phyloP scores from a whole-genome alignment of 2,329 filamentous ascomycete species.

The Colletotrichum salicis region DNA sequence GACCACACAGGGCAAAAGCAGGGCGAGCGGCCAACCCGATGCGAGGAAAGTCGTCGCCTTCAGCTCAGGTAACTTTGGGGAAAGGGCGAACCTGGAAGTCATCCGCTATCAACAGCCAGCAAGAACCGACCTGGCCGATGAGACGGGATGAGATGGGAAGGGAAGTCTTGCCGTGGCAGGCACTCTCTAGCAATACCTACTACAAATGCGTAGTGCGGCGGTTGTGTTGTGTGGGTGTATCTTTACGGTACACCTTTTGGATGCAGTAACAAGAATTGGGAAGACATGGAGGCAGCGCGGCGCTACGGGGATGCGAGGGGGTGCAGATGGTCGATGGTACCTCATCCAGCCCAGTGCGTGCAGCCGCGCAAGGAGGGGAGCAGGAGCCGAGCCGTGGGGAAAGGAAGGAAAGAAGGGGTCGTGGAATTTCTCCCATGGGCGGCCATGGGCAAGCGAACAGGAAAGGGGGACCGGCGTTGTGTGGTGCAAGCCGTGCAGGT shows the following conservation, averaged over 20 bases:
- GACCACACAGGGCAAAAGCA: slow-evolving; percentile 20
- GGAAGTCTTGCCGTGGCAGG: slow-evolving; percentile 21
- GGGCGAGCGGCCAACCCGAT: slow-evolving; percentile 11
- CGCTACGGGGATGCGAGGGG: slow-evolving; percentile 23
- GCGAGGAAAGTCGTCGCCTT: slow-evolving; percentile 14
- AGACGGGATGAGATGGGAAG: background rate
- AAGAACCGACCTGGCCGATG: background rate
- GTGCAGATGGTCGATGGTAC: slow-evolving; percentile 16
- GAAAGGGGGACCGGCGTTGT: slow-evolving; percentile 23
- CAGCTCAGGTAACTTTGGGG: slow-evolving; percentile 2
- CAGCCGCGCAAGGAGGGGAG: slow-evolving; percentile 20
- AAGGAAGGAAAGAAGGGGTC: slow-evolving; percentile 35
- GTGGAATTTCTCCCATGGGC: slow-evolving; percentile 21
- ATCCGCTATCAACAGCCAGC: slow-evolving; percentile 1
- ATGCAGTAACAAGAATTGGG: slow-evolving; percentile 29
- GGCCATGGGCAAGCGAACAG: slow-evolving; percentile 13
- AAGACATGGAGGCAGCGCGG: slow-evolving; percentile 19
- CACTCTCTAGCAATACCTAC: slow-evolving; percentile 1
- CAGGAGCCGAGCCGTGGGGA: slow-evolving; percentile 34
- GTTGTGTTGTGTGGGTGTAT: background rate
- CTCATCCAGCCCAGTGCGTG: slow-evolving; percentile 6
- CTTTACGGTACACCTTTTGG: slow-evolving; percentile 10
- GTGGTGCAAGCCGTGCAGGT: background rate
- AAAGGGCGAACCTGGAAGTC: slow-evolving; percentile 1
- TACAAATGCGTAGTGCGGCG: background rate